Percentiles rank a stretch among this genome's conserved stretches.
Conservation (phyloP, 2,329 filamentous ascomycete species). For the Pseudogymnoascus sp. region DNA sequence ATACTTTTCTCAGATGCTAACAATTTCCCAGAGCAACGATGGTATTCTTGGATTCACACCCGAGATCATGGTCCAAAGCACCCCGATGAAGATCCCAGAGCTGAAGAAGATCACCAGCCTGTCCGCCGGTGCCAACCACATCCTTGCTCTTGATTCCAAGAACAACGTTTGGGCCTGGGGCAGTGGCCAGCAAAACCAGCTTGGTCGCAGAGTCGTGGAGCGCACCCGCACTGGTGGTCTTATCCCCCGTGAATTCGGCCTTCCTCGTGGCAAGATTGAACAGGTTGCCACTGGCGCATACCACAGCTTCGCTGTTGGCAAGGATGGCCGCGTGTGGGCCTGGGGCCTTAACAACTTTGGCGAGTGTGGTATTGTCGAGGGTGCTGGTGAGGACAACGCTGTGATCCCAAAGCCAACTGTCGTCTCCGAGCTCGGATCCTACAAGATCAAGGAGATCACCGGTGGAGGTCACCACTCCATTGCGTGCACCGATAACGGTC, state of each 20-base stretch:
- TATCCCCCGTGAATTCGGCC: constrained; percentile 28
- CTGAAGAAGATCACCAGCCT: constrained; percentile 49
- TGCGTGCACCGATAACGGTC: constrained; percentile 48
- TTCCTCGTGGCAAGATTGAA: constrained; percentile 24
- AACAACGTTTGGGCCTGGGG: constrained; percentile 58
- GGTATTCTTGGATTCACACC: constrained; percentile 50
- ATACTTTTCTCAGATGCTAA: constrained; percentile 16
- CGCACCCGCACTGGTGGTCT: constrained; percentile 23
- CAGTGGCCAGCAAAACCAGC: constrained; percentile 59
- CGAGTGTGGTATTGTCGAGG: constrained; percentile 61
- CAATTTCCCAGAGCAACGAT: constrained; percentile 46
- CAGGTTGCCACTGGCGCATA: constrained; percentile 58
- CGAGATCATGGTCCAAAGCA: constrained; percentile 22
- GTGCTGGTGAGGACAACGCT: constrained; percentile 60
- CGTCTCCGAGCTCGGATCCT: constrained; percentile 55
- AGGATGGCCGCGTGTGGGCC: constrained; percentile 62
- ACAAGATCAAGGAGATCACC: constrained; percentile 58
- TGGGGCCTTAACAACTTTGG: constrained; percentile 88
- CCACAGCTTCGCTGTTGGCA: constrained; percentile 70
- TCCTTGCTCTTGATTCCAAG: constrained; percentile 49
- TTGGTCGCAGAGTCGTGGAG: constrained; percentile 42
- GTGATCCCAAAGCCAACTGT: constrained; percentile 64
- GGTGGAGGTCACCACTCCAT: constrained; percentile 73
- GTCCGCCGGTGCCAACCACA: constrained; percentile 50
- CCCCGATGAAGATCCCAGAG: constrained; percentile 46